phyloP scores from a whole-genome alignment of 129 eudicot species.

The Scalesia atractyloides region DNA sequence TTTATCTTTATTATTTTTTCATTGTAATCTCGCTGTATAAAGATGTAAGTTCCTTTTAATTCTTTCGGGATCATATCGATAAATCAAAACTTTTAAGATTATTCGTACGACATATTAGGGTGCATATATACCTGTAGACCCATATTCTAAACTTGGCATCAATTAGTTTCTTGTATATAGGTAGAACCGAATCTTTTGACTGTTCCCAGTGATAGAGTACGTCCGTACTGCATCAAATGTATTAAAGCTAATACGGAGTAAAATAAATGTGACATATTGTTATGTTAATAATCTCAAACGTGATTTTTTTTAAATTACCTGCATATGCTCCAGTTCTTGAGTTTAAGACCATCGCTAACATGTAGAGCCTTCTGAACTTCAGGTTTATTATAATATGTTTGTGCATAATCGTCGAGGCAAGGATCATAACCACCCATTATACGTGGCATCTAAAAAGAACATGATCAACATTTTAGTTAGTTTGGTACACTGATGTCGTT shows the following conservation, averaged over 20 bases:
- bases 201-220: conserved; percentile 56
- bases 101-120: no score
- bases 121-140: conserved; percentile 91
- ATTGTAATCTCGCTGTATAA: no score
- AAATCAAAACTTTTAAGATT: no score
- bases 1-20: no score
- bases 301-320: conserved; percentile 46
- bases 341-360: conserved; percentile 61
- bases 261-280: conserved; percentile 6
- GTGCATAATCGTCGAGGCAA: conserved; percentile 74
- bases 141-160: conserved; percentile 76
- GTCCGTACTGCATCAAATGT: conserved; percentile 60
- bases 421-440: conserved; percentile 93
- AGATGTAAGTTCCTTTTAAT: no score
- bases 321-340: conserved; percentile 87
- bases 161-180: conserved; percentile 76
- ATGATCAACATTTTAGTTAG: not conserved
- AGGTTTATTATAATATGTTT: conserved; percentile 55
- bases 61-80: no score
- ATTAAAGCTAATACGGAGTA: not conserved
- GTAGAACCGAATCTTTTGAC: conserved; percentile 63
- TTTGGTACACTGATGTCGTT: not conserved
- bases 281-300: not conserved
- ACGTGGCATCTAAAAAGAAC: conserved; percentile 63
- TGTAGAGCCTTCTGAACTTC: conserved; percentile 92